Conservation (phyloP, 768 basidiomycete genomes). For the Tricholoma furcatifolium region DNA sequence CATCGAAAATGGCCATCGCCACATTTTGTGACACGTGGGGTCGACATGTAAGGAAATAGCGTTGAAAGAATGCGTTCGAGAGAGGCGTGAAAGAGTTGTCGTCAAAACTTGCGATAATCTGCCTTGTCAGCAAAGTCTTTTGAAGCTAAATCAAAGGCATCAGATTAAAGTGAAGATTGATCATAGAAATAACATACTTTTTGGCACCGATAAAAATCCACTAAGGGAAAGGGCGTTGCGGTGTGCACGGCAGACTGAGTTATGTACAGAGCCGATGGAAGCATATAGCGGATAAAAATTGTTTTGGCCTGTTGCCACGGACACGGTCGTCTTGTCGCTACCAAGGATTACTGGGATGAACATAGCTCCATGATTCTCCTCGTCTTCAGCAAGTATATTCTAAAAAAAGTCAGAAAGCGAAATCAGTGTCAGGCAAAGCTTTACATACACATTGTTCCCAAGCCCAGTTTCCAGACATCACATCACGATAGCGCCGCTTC, state of each 20-base stretch:
- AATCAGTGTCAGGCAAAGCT: not conserved
- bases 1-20: slow-evolving; percentile 26
- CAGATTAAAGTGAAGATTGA: not conserved
- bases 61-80: too few relatives aligned
- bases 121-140: slow-evolving; percentile 1
- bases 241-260: slow-evolving; percentile 13
- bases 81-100: too few relatives aligned
- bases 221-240: slow-evolving; percentile 14
- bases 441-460: slow-evolving; percentile 21
- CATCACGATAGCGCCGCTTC: slow-evolving; percentile 16
- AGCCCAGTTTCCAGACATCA: slow-evolving; percentile 25
- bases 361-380: slow-evolving; percentile 11
- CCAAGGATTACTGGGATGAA: slow-evolving; percentile 23
- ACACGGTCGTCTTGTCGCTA: slow-evolving; percentile 29
- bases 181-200: slow-evolving; percentile 17
- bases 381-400: slow-evolving; percentile 10
- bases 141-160: not conserved
- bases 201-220: slow-evolving; percentile 21
- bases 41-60: slow-evolving; percentile 21
- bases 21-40: slow-evolving; percentile 21
- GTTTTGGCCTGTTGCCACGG: slow-evolving; percentile 19
- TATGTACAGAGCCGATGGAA: slow-evolving; percentile 9
- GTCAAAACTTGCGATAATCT: too few relatives aligned
- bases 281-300: slow-evolving; percentile 14
- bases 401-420: not conserved